phyloP scores from a whole-genome alignment of 768 basidiomycete genomes.

The Pleurotus tuber-regium region DNA sequence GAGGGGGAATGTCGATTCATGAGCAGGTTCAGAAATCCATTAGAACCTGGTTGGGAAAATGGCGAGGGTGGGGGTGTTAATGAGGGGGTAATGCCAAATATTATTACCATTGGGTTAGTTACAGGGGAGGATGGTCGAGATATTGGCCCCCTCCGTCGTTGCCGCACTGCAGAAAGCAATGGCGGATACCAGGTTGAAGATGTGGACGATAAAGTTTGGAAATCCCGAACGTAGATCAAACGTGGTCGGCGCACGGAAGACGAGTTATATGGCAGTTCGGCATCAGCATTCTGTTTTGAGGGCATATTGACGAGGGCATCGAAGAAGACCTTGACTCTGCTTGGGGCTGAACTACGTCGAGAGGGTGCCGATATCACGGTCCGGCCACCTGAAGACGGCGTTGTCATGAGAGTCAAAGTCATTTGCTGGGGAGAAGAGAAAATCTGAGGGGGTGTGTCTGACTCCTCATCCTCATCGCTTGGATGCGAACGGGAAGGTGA shows the following conservation, averaged over 20 bases:
- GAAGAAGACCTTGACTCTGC: slow-evolving; percentile 69
- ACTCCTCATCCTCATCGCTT: slow-evolving; percentile 43
- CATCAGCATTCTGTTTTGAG: slow-evolving; percentile 18
- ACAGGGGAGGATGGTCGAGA: slow-evolving; percentile 59
- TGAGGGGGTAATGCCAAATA: slow-evolving; percentile 85
- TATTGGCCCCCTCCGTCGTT: slow-evolving; percentile 66
- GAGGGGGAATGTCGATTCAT: slow-evolving; percentile 40
- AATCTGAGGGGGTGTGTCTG: slow-evolving; percentile 28
- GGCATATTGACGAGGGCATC: slow-evolving; percentile 72
- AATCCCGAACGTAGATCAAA: slow-evolving; percentile 83
- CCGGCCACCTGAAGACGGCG: slow-evolving; percentile 34
- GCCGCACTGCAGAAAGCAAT: slow-evolving; percentile 74
- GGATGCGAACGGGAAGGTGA: slow-evolving; percentile 18
- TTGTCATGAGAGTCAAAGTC: slow-evolving; percentile 40
- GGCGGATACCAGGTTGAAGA: slow-evolving; percentile 80
- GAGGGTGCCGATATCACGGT: slow-evolving; percentile 38
- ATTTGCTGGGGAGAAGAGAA: slow-evolving; percentile 36
- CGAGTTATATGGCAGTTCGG: slow-evolving; percentile 22
- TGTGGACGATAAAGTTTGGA: slow-evolving; percentile 68
- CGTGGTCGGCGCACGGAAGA: slow-evolving; percentile 48
- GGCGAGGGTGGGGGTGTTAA: slow-evolving; percentile 44
- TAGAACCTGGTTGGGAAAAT: slow-evolving; percentile 15
- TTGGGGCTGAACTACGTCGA: slow-evolving; percentile 45
- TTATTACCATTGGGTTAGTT: slow-evolving; percentile 71
- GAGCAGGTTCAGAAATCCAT: slow-evolving; percentile 41